Base-by-base conservation (phyloP, 257 asterid genomes). In the Plantago major region DNA sequence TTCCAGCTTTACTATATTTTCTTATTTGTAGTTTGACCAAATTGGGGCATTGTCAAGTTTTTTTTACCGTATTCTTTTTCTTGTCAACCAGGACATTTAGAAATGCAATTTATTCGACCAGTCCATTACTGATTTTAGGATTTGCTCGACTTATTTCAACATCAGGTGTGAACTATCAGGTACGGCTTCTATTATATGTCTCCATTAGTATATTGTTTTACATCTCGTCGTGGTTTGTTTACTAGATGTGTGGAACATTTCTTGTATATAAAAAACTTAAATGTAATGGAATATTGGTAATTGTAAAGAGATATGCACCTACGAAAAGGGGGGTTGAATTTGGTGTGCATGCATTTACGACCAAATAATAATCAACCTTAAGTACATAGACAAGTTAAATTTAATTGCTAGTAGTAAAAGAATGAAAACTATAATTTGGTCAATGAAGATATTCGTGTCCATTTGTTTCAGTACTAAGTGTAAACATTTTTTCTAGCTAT, bases 131-230 rank as follows among this genome's bases (percentile, higher is more conserved):
- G 66, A 44, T 92, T 66, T 76, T 92, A 73, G 97, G 99, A n/a
- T 80, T 86, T 80, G 95, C 86, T 62, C 88, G 96, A 56, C 86
- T 86, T 54, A 62, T 92, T 62, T 75, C 78, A 72, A 86, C 96
- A 52, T 77, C 88, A 50, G 80, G 95, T 46, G 91, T 89, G 68
- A 86, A 89, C 63, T 92, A 92, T 76, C 96, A 92, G 95, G 99
- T 89, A 71, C 43, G 26, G 16, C 38, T 53, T 33, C 53, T 44
- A 18, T 49, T 58, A 51, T 28, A 19, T 47, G 11, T 71, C 48
- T 17, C 54, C 52, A 46, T 46, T 19, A 5, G 42, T 26, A 46
- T 65, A 22, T 53, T 44, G 7, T 50, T 49, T 65, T 51, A 7
- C 61, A 37, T 49, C 37, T 65, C 37, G 37, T 11, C 7, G 13